Conservation (phyloP, 129 eudicot species). For the Heracleum sosnowskyi region DNA sequence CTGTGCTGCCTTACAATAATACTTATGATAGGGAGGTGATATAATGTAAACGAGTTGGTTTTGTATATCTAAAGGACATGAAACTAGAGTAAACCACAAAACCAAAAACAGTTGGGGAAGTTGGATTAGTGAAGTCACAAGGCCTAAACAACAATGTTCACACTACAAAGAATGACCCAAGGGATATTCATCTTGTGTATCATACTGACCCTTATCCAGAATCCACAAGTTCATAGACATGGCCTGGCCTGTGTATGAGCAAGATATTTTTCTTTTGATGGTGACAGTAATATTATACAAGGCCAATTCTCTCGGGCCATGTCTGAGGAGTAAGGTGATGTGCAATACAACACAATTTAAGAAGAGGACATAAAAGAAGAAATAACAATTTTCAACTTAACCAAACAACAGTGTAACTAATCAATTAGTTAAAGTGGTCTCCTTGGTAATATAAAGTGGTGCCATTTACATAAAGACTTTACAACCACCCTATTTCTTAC, state of each 20-base stretch:
- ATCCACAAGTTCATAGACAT: not conserved
- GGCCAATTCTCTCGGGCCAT: not conserved
- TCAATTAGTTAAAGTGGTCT: not conserved
- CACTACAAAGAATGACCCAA: not conserved
- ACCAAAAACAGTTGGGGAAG: not conserved
- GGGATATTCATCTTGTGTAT: not conserved
- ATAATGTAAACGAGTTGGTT: too few relatives aligned
- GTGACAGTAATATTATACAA: not conserved
- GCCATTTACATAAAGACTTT: not conserved
- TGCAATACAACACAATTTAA: not conserved
- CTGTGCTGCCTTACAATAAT: too few relatives aligned
- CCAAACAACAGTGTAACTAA: not conserved
- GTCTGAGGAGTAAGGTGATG: not conserved
- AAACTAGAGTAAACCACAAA: too few relatives aligned
- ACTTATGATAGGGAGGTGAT: too few relatives aligned
- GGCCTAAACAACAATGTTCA: not conserved
- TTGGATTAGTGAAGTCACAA: not conserved
- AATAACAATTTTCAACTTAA: not conserved
- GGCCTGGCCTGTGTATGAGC: not conserved
- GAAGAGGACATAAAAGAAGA: not conserved
- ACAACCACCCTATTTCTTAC: not conserved
- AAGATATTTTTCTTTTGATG: not conserved
- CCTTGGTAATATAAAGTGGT: not conserved
- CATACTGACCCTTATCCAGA: not conserved
- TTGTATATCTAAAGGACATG: too few relatives aligned